Evolutionary conservation across 768 basidiomycete species (phyloP).

Genomic region (Lentinula sp.): DNA sequence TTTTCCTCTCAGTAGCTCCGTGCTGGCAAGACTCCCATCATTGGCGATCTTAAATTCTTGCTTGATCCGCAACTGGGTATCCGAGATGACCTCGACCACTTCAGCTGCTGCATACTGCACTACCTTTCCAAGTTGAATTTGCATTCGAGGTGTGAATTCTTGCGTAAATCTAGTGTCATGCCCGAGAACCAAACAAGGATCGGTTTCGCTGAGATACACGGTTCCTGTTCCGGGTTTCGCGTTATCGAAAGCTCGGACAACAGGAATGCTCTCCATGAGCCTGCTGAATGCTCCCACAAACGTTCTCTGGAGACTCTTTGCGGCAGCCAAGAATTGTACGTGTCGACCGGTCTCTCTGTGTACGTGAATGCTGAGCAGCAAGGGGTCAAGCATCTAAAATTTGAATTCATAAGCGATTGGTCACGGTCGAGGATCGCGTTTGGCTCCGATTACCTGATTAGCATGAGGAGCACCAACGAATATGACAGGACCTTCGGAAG

Average conservation of each 20-base stretch:
- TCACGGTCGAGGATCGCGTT: not conserved
- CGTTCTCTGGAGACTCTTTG: conserved; percentile 77
- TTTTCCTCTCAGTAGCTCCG: conserved; percentile 60
- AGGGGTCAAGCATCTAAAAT: conserved; percentile 82
- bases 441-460: conserved; percentile 60
- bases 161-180: conserved; percentile 69
- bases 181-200: conserved; percentile 79
- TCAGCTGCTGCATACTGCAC: conserved; percentile 74
- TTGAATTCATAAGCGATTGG: conserved; percentile 7
- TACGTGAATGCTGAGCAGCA: conserved; percentile 80
- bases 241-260: conserved; percentile 86
- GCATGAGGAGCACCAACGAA: conserved; percentile 91
- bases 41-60: conserved; percentile 62
- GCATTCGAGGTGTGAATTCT: conserved; percentile 71
- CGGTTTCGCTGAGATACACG: conserved; percentile 62
- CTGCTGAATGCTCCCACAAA: conserved; percentile 77
- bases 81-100: conserved; percentile 83
- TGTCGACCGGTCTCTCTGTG: conserved; percentile 75
- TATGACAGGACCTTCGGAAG: conserved; percentile 82
- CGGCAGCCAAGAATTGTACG: conserved; percentile 85
- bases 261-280: conserved; percentile 89
- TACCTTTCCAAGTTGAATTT: conserved; percentile 80
- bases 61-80: conserved; percentile 78
- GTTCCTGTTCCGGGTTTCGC: conserved; percentile 74
- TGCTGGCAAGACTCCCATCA: conserved; percentile 63